A percentile compares a stretch with the other conserved stretches of the same genome.
These are phyloP conservation scores for Boletus rex-veris DNA, from an alignment of 768 basidiomycete genomes.

Conservation along the genomic window DNA sequence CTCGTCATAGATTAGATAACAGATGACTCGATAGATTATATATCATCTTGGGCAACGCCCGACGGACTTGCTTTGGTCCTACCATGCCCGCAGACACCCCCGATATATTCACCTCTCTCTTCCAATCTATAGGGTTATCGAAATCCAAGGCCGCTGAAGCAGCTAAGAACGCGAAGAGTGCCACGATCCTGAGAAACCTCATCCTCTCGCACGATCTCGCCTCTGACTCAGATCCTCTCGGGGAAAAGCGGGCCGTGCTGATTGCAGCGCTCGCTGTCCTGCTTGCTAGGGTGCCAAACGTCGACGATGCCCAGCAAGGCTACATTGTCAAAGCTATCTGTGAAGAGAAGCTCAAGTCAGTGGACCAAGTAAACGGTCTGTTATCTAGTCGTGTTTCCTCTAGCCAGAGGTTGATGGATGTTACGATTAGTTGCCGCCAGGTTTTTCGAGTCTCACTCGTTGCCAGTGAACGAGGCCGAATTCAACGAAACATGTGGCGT, in stretches of 20 bases:
- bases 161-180: conserved; percentile 75
- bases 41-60: not conserved
- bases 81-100: conserved; percentile 14
- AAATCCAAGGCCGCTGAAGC: conserved; percentile 79
- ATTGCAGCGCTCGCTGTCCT: conserved; percentile 63
- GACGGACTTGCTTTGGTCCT: not conserved
- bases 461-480: conserved; percentile 61
- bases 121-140: conserved; percentile 75
- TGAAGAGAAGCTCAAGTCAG: conserved; percentile 68
- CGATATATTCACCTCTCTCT: conserved; percentile 38
- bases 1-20: conserved; percentile 24
- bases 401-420: conserved; percentile 1
- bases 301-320: conserved; percentile 52
- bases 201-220: conserved; percentile 54
- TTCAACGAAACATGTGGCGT: conserved; percentile 85
- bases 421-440: conserved; percentile 52
- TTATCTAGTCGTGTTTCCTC: conserved; percentile 1
- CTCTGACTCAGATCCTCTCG: conserved; percentile 40
- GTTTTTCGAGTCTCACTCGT: conserved; percentile 58
- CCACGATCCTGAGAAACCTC: conserved; percentile 63
- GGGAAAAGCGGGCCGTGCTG: conserved; percentile 75
- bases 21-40: conserved; percentile 4
- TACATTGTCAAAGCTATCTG: conserved; percentile 68
- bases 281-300: conserved; percentile 48
- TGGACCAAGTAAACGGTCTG: conserved; percentile 87